These are phyloP conservation scores for Blastobotrys raffinosifermentans DNA, from an alignment of 1,139 yeast species.

Conservation along the genomic window DNA sequence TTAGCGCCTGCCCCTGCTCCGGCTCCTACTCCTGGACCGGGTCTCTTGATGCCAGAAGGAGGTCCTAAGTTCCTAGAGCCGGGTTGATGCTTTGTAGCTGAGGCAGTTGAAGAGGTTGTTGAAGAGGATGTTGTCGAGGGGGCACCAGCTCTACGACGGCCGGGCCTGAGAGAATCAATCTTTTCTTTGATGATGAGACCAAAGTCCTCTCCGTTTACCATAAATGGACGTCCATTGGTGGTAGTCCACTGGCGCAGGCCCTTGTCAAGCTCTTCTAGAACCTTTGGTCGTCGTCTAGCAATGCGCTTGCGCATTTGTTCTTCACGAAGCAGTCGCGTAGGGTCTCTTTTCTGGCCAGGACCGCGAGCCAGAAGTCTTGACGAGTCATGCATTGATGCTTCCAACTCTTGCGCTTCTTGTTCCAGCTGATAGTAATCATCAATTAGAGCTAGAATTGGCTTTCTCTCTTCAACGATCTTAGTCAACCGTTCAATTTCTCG, in stretches of 20 bases:
- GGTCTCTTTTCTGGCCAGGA: slow-evolving; percentile 35
- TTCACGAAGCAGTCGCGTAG: slow-evolving; percentile 71
- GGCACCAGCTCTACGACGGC: no score
- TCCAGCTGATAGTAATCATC: slow-evolving; percentile 50
- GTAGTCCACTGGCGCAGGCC: slow-evolving; percentile 46
- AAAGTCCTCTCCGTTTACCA: slow-evolving; percentile 29
- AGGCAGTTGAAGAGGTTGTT: slow-evolving; percentile 3
- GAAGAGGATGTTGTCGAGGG: no score
- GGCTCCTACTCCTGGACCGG: no score
- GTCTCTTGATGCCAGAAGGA: no score
- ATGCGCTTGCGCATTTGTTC: slow-evolving; percentile 68
- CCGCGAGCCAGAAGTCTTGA: slow-evolving; percentile 70
- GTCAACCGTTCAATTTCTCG: slow-evolving; percentile 50
- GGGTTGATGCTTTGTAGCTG: not conserved
- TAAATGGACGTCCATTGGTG: slow-evolving; percentile 31
- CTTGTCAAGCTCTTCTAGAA: slow-evolving; percentile 46
- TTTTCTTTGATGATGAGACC: no score
- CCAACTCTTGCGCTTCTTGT: slow-evolving; percentile 56
- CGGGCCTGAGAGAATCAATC: no score
- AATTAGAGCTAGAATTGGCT: slow-evolving; percentile 51
- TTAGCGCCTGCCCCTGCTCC: not conserved
- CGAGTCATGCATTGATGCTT: slow-evolving; percentile 70
- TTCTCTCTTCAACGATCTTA: slow-evolving; percentile 44
- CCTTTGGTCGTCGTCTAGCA: slow-evolving; percentile 58
- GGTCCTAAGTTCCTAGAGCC: no score